Evolutionary conservation across 2,329 filamentous ascomycete genomes (phyloP).

Genomic region (Cercospora nicotianae): DNA sequence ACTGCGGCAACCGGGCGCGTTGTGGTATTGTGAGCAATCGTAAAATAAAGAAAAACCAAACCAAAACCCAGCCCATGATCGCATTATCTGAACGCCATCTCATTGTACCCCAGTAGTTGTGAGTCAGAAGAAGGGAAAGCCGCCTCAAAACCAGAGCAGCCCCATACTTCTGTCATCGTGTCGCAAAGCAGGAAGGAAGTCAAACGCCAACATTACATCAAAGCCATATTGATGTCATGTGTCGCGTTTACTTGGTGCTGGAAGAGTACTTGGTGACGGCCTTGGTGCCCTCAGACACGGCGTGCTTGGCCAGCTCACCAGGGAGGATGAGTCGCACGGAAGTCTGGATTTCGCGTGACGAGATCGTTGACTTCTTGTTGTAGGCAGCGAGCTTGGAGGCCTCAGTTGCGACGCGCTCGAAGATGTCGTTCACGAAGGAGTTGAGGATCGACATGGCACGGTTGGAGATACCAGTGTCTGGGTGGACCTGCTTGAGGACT

Average conservation of each 20-base stretch:
- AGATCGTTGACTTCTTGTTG: slow-evolving; percentile 99
- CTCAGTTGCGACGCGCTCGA: slow-evolving; percentile 98
- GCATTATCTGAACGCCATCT: slow-evolving; percentile 57
- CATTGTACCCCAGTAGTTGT: slow-evolving; percentile 16
- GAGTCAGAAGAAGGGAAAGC: slow-evolving; percentile 2
- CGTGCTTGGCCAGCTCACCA: slow-evolving; percentile 98
- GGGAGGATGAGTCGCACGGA: slow-evolving; percentile 97
- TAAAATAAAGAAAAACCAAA: slow-evolving; percentile 28
- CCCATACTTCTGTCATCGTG: slow-evolving; percentile 26
- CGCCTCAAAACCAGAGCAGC: neutral
- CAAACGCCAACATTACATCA: slow-evolving; percentile 18
- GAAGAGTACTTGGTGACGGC: slow-evolving; percentile 99
- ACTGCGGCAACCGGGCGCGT: slow-evolving; percentile 24
- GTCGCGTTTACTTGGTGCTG: slow-evolving; percentile 84
- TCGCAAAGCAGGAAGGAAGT: slow-evolving; percentile 16
- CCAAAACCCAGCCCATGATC: slow-evolving; percentile 50
- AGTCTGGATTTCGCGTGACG: slow-evolving; percentile 98
- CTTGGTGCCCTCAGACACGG: slow-evolving; percentile 99
- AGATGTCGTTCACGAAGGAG: slow-evolving; percentile 99
- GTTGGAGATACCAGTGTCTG: slow-evolving; percentile 99
- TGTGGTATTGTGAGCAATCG: slow-evolving; percentile 35
- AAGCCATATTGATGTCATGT: slow-evolving; percentile 18
- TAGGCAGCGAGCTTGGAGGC: slow-evolving; percentile 98
- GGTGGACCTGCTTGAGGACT: slow-evolving; percentile 99
- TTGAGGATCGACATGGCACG: slow-evolving; percentile 99